Evolutionary conservation across 2,329 filamentous ascomycete species (phyloP).

Genomic region (Conoideocrella luteorostrata): DNA sequence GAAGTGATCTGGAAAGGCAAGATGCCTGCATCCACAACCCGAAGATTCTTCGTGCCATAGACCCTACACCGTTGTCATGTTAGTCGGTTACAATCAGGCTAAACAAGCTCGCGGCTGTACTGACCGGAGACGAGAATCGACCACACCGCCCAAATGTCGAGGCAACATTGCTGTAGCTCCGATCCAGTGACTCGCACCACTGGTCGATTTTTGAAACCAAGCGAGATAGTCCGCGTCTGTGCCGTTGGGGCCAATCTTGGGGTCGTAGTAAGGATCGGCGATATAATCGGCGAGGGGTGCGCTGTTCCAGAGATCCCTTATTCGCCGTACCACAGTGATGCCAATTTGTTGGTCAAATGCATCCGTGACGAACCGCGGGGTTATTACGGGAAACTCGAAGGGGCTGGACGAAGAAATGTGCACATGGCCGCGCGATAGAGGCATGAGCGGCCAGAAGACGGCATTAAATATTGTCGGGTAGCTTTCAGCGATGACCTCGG

Average conservation of each 20-base stretch:
- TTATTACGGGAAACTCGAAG: conserved; percentile 13
- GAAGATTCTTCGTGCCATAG: conserved; percentile 16
- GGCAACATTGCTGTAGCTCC: conserved; percentile 19
- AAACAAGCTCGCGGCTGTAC: background rate
- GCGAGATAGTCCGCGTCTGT: conserved; percentile 15
- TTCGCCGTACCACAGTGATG: conserved; percentile 10
- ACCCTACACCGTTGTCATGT: conserved; percentile 8
- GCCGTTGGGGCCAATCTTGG: conserved; percentile 12
- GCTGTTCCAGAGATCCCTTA: conserved; percentile 13
- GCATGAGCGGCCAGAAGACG: conserved; percentile 18
- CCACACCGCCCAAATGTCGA: conserved; percentile 15
- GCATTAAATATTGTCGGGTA: conserved; percentile 11
- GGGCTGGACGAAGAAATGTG: conserved; percentile 16
- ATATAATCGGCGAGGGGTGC: conserved; percentile 13
- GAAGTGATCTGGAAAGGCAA: conserved; percentile 15
- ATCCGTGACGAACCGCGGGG: conserved; percentile 16
- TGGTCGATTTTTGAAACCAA: conserved; percentile 9
- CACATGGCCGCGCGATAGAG: conserved; percentile 17
- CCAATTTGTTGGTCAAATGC: conserved; percentile 16
- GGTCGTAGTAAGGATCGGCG: conserved; percentile 14
- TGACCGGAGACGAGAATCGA: conserved; percentile 14
- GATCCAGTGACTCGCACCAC: conserved; percentile 18
- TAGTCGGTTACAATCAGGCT: conserved; percentile 1
- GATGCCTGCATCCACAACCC: conserved; percentile 17
- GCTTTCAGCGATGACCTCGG: conserved; percentile 14